A percentile compares a stretch with the other conserved stretches of the same genome.
phyloP scores from a whole-genome alignment of 2,329 filamentous ascomycete species.

The Microcyclospora tardicrescens region DNA sequence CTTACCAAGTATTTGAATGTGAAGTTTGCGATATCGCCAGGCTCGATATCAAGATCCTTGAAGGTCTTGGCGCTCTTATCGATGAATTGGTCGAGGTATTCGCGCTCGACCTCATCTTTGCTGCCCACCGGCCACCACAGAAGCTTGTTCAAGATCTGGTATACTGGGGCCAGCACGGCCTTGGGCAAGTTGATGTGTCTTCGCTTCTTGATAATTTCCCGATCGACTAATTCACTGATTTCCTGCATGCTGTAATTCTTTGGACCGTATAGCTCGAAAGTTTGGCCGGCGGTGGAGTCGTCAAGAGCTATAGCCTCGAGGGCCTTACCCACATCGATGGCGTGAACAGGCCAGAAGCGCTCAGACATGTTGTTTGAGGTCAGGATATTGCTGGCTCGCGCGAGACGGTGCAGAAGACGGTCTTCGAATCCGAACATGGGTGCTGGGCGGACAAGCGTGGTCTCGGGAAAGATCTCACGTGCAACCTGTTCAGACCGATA shows the following conservation, averaged over 20 bases:
- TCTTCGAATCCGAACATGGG: constrained; percentile 95
- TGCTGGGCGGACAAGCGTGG: constrained; percentile 87
- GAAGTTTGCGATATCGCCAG: constrained; percentile 70
- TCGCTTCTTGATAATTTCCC: constrained; percentile 80
- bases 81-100: constrained; percentile 87
- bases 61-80: constrained; percentile 90
- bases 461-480: constrained; percentile 85
- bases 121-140: constrained; percentile 84
- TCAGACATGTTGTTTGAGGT: constrained; percentile 91
- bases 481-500: constrained; percentile 70
- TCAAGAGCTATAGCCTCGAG: constrained; percentile 85
- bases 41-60: constrained; percentile 81
- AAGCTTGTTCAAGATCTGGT: constrained; percentile 61
- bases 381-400: constrained; percentile 65
- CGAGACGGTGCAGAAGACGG: constrained; percentile 74
- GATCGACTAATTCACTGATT: constrained; percentile 76
- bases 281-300: constrained; percentile 79
- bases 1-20: constrained; percentile 90
- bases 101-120: constrained; percentile 74
- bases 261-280: constrained; percentile 87
- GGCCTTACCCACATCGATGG: constrained; percentile 77
- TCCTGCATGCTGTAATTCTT: constrained; percentile 83
- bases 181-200: constrained; percentile 88
- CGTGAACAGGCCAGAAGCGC: constrained; percentile 82
- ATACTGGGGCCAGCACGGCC: constrained; percentile 59